Conservation (phyloP, 2,329 filamentous ascomycete genomes). For the Xylariaceae sp. region DNA sequence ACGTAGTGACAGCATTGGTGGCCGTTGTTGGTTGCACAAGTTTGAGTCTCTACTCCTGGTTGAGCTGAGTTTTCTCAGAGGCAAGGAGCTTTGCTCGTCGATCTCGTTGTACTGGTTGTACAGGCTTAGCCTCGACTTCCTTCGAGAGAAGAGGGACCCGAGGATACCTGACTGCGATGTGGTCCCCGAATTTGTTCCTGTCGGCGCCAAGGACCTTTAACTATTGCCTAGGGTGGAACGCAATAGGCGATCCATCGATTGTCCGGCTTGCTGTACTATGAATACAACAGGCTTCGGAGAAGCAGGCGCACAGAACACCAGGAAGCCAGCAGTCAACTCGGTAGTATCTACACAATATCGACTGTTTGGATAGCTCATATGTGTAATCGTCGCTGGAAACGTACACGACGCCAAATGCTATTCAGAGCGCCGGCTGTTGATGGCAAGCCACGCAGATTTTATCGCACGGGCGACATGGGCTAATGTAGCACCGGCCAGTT, state of each 20-base stretch:
- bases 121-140: background rate
- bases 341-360: background rate
- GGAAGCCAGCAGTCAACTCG: background rate
- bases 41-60: too few relatives aligned
- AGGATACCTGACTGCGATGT: background rate
- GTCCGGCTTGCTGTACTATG: background rate
- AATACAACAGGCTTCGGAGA: background rate
- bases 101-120: background rate
- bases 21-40: too few relatives aligned
- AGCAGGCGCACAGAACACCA: background rate
- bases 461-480: too few relatives aligned
- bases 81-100: background rate
- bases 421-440: background rate
- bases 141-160: background rate
- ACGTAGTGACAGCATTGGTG: too few relatives aligned
- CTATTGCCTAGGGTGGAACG: background rate
- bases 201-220: background rate
- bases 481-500: too few relatives aligned
- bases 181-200: background rate
- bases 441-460: too few relatives aligned
- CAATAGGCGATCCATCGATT: background rate
- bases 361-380: background rate
- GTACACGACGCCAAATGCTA: background rate
- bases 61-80: background rate
- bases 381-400: conserved; percentile 1